These are phyloP conservation scores for Ustilago sp. DNA, from an alignment of 1,284 basidiomycete genomes.

Conservation along the genomic window DNA sequence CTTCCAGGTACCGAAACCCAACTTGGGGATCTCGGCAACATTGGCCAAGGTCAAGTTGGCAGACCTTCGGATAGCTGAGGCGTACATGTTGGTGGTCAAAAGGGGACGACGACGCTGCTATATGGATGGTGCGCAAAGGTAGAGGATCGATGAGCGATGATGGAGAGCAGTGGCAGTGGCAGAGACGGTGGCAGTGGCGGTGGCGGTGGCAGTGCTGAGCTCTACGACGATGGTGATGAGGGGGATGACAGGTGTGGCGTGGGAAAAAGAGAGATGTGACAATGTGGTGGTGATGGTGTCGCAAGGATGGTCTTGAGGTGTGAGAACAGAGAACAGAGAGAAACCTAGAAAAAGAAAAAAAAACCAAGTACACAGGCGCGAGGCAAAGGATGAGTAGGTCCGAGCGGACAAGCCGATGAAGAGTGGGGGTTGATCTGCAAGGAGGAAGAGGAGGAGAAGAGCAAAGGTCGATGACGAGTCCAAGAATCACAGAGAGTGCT, in stretches of 20 bases:
- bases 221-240: slow-evolving; percentile 5
- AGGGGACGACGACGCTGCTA: slow-evolving; percentile 12
- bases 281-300: background rate
- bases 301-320: slow-evolving; percentile 8
- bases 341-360: slow-evolving; percentile 9
- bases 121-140: background rate
- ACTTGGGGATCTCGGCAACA: slow-evolving; percentile 61
- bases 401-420: slow-evolving; percentile 23
- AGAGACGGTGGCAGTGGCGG: background rate
- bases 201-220: slow-evolving; percentile 1
- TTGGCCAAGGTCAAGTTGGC: slow-evolving; percentile 58
- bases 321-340: slow-evolving; percentile 15
- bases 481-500: slow-evolving; percentile 2
- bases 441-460: slow-evolving; percentile 14
- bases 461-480: slow-evolving; percentile 8
- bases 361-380: slow-evolving; percentile 25
- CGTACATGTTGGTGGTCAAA: slow-evolving; percentile 45
- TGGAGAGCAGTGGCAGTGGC: background rate
- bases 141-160: background rate
- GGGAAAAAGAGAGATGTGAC: slow-evolving; percentile 11
- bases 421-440: slow-evolving; percentile 23
- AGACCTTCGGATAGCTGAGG: slow-evolving; percentile 55
- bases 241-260: slow-evolving; percentile 3
- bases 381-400: slow-evolving; percentile 4
- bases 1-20: slow-evolving; percentile 63